A percentile compares a stretch with the other conserved stretches of the same genome.
These are phyloP conservation scores for Nyssa sinensis DNA, from an alignment of 148 eudicot species.

Conservation along the genomic window DNA sequence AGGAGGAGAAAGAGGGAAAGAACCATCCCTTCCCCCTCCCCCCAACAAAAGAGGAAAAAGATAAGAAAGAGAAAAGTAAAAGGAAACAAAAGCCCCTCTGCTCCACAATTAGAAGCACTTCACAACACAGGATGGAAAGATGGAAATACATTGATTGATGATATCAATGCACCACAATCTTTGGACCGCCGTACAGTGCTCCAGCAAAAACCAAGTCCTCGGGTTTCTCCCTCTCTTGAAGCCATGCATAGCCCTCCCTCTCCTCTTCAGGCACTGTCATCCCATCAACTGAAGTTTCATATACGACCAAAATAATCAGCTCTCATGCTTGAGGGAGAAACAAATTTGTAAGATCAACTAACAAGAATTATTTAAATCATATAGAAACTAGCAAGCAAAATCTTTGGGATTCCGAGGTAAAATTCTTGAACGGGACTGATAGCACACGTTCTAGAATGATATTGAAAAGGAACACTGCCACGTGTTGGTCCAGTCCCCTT, in stretches of 20 bases:
- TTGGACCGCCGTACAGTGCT: slow-evolving; percentile 59
- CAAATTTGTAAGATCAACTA: neutral
- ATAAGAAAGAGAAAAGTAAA: neutral
- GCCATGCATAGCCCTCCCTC: slow-evolving; percentile 56
- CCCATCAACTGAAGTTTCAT: slow-evolving; percentile 34
- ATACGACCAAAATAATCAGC: neutral
- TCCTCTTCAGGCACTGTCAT: slow-evolving; percentile 43
- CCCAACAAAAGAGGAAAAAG: neutral
- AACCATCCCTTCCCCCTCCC: too few species aligned
- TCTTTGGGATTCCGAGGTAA: too few species aligned
- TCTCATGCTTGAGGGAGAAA: too few species aligned
- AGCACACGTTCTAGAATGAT: too few species aligned
- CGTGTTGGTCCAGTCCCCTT: neutral
- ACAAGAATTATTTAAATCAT: too few species aligned
- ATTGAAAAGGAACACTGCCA: neutral
- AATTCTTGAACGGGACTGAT: too few species aligned
- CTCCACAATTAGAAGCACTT: neutral
- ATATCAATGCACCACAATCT: slow-evolving; percentile 41
- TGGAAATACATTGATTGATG: too few species aligned
- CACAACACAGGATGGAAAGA: neutral
- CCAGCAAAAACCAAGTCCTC: slow-evolving; percentile 58
- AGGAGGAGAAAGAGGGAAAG: neutral
- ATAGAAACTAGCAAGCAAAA: too few species aligned
- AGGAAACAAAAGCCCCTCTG: neutral
- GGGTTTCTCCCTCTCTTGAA: slow-evolving; percentile 66